Evolutionary conservation across 371 early-diverging fungal species (phyloP).

Genomic region (Lichtheimia corymbifera): DNA sequence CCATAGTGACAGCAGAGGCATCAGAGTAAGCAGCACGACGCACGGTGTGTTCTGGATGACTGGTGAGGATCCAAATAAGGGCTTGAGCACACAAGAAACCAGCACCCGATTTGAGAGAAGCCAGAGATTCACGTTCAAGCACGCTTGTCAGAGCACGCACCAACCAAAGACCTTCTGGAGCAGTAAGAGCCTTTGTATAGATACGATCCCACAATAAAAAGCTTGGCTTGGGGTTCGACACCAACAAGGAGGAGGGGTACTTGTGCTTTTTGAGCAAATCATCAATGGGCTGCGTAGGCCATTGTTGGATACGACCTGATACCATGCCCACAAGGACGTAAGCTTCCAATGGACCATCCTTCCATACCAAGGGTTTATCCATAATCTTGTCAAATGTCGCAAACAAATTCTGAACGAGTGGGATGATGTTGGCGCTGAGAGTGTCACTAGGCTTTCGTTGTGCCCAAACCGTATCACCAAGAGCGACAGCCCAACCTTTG

Average conservation of each 20-base stretch:
- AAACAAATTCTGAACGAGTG: conserved; percentile 56
- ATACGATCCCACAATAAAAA: conserved; percentile 83
- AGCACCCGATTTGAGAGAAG: conserved; percentile 38
- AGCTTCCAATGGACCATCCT: conserved; percentile 74
- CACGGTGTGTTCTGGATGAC: conserved; percentile 53
- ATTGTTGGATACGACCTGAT: conserved; percentile 46
- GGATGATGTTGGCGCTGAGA: conserved; percentile 27
- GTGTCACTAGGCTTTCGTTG: conserved; percentile 43
- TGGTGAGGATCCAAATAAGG: conserved; percentile 56
- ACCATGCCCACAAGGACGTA: conserved; percentile 64
- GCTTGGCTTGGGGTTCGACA: conserved; percentile 59
- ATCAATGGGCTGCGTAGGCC: conserved; percentile 32
- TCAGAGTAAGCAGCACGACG: conserved; percentile 53
- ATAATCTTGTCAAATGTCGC: conserved; percentile 63
- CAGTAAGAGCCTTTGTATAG: conserved; percentile 70
- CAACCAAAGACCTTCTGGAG: conserved; percentile 77
- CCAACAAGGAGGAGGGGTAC: conserved; percentile 36
- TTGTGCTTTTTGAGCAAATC: conserved; percentile 45
- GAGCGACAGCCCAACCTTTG: conserved; percentile 59
- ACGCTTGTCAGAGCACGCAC: conserved; percentile 61
- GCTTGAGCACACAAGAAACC: conserved; percentile 41
- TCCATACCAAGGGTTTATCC: conserved; percentile 63
- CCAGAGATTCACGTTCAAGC: conserved; percentile 34
- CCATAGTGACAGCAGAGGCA: conserved; percentile 37
- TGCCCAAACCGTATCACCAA: conserved; percentile 53